Percentiles rank a stretch among this genome's conserved stretches.
These are phyloP conservation scores for Podaxis sp. DNA, from an alignment of 768 basidiomycete genomes.

Conservation along the genomic window DNA sequence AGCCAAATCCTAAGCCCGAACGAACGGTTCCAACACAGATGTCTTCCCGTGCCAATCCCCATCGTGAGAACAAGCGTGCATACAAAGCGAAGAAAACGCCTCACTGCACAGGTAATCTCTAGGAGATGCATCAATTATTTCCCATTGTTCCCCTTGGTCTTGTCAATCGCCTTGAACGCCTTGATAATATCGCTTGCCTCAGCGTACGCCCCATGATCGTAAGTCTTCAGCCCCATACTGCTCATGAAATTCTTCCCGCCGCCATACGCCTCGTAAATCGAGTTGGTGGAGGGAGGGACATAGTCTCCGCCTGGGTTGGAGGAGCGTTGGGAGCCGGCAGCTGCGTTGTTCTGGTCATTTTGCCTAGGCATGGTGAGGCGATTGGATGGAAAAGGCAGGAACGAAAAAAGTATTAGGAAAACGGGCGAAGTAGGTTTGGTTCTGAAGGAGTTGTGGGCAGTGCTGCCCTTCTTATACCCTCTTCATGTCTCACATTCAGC, in stretches of 20 bases:
- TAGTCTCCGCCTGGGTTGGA: neutral
- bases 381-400: neutral
- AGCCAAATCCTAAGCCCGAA: neutral
- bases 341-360: neutral
- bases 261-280: constrained; percentile 5
- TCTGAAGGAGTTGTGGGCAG: neutral
- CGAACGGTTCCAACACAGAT: neutral
- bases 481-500: neutral
- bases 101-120: neutral
- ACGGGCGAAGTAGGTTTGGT: neutral
- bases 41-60: neutral
- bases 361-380: neutral
- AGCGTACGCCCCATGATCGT: neutral
- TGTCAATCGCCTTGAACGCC: neutral
- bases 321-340: neutral
- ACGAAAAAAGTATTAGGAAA: neutral
- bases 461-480: neutral
- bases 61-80: neutral
- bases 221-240: neutral
- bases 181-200: neutral
- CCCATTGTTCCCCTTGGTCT: neutral
- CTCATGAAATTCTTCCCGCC: neutral
- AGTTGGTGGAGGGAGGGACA: constrained; percentile 1
- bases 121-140: neutral
- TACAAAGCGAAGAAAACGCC: neutral